Evolutionary conservation across 495 filamentous ascomycete genomes (phyloP).

Genomic region (Pyrenopolyporus hunteri): DNA sequence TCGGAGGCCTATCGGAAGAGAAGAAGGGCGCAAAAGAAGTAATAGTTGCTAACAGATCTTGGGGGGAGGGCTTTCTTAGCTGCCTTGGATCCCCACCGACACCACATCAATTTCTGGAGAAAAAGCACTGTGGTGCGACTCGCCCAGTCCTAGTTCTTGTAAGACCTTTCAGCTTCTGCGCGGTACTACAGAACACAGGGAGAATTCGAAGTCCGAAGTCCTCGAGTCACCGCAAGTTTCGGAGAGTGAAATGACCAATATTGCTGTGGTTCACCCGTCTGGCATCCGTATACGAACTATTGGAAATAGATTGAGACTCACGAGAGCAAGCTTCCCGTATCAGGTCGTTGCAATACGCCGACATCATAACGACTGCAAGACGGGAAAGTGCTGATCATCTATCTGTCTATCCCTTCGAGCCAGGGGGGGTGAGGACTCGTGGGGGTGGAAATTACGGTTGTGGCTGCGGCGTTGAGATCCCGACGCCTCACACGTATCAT

Average conservation of each 20-base stretch:
- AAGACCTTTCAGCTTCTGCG: slow-evolving; percentile 21
- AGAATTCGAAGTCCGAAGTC: not conserved
- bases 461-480: slow-evolving; percentile 26
- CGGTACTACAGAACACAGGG: slow-evolving; percentile 26
- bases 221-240: slow-evolving; percentile 16
- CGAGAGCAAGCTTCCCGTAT: slow-evolving; percentile 5
- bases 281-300: slow-evolving; percentile 27
- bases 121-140: slow-evolving; percentile 22
- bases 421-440: slow-evolving; percentile 1
- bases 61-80: slow-evolving; percentile 10
- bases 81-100: slow-evolving; percentile 23
- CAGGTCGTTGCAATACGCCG: slow-evolving; percentile 14
- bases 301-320: slow-evolving; percentile 9
- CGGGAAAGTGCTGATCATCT: slow-evolving; percentile 20
- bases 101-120: slow-evolving; percentile 27
- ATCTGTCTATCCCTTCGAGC: not conserved
- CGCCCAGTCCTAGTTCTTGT: slow-evolving; percentile 9
- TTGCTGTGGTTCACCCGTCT: slow-evolving; percentile 11
- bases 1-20: slow-evolving; percentile 31
- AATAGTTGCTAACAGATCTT: slow-evolving; percentile 3
- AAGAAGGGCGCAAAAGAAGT: slow-evolving; percentile 4
- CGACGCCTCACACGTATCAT: slow-evolving; percentile 32
- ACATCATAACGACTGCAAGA: slow-evolving; percentile 16
- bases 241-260: slow-evolving; percentile 12
- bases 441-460: slow-evolving; percentile 14